These are phyloP conservation scores for Albifimbria verrucaria DNA, from an alignment of 2,329 filamentous ascomycete genomes.

Conservation along the genomic window DNA sequence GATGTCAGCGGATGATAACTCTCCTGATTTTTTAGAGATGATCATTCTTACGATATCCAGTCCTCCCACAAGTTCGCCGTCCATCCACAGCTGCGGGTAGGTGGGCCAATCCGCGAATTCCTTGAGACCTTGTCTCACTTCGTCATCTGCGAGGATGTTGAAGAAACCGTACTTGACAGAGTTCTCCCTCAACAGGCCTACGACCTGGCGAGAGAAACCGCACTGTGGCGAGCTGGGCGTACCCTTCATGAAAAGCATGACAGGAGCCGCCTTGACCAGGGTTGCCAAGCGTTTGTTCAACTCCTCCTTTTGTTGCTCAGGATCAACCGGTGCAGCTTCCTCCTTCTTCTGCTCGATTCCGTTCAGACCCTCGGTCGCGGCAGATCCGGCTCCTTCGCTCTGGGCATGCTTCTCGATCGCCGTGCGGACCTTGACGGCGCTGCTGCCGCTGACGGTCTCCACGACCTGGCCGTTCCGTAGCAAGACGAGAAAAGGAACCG, in stretches of 20 bases:
- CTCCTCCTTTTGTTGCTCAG: conserved; percentile 72
- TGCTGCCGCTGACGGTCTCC: conserved; percentile 85
- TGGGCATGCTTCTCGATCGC: conserved; percentile 82
- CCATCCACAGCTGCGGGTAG: conserved; percentile 90
- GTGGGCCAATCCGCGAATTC: conserved; percentile 99
- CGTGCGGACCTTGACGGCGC: conserved; percentile 77
- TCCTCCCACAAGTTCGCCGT: conserved; percentile 86
- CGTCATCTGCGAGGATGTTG: conserved; percentile 96
- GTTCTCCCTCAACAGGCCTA: conserved; percentile 81
- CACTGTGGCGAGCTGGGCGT: conserved; percentile 84
- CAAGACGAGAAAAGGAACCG: conserved; percentile 88
- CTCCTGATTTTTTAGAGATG: neutral
- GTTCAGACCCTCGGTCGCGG: conserved; percentile 31
- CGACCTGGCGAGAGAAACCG: conserved; percentile 88
- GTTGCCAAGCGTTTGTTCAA: conserved; percentile 76
- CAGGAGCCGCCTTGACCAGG: conserved; percentile 89
- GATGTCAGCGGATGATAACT: conserved; percentile 13
- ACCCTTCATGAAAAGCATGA: conserved; percentile 99
- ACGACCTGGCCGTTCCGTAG: conserved; percentile 71
- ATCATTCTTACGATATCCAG: conserved; percentile 80
- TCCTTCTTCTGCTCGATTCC: conserved; percentile 38
- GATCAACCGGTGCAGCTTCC: conserved; percentile 42
- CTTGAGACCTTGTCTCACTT: conserved; percentile 94
- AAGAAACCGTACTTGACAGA: conserved; percentile 98
- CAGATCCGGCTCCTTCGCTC: conserved; percentile 29